A percentile compares a stretch with the other conserved stretches of the same genome.
Evolutionary conservation across 108 stramenopile genomes (phyloP).

Genomic region (Asterionellopsis glacialis): DNA sequence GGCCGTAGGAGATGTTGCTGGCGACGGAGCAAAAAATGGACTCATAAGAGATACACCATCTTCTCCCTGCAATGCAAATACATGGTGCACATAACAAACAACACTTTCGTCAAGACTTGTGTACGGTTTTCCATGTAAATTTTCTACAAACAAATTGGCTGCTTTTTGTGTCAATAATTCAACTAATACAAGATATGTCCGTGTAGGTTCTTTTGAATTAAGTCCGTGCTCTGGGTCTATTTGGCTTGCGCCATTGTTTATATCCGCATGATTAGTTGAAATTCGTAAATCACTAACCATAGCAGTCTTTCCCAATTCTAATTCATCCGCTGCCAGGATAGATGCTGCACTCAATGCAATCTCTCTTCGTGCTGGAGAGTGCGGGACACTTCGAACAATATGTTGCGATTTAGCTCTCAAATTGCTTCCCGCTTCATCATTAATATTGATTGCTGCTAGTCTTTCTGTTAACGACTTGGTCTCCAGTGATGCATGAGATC

Average conservation of each 20-base stretch:
- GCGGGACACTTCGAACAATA: too few species aligned
- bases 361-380: neutral
- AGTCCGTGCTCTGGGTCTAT: too few species aligned
- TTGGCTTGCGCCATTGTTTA: neutral
- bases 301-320: neutral
- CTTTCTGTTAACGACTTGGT: neutral
- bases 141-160: constrained; percentile 50
- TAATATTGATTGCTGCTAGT: too few species aligned
- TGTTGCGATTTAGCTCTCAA: neutral
- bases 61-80: constrained; percentile 47
- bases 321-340: neutral
- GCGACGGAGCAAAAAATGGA: constrained; percentile 58
- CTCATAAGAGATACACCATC: constrained; percentile 54
- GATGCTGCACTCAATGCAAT: neutral
- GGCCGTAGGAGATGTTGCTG: constrained; percentile 19
- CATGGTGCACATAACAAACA: constrained; percentile 49
- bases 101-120: constrained; percentile 64
- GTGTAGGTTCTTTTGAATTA: constrained; percentile 1
- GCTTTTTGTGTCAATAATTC: constrained; percentile 45
- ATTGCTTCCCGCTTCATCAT: neutral
- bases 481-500: too few species aligned
- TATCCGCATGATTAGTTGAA: neutral
- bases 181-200: constrained; percentile 58
- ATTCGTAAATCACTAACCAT: neutral
- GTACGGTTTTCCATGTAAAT: constrained; percentile 63